These are phyloP conservation scores for Trichodelitschia bisporula DNA, from an alignment of 495 filamentous ascomycete species.

Conservation along the genomic window DNA sequence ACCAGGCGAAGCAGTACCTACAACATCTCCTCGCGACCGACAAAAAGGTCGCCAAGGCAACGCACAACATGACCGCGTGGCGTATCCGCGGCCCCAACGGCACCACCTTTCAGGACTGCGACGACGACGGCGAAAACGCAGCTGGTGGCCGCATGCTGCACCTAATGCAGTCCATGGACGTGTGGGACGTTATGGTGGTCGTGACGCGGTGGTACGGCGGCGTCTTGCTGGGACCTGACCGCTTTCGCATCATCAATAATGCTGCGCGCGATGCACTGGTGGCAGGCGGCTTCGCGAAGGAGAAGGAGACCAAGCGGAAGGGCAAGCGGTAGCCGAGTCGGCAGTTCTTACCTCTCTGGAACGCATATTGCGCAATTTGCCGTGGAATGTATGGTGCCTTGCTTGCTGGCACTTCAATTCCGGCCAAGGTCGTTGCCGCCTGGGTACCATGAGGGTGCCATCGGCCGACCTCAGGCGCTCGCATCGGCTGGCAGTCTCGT, in stretches of 20 bases:
- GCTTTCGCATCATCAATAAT: constrained; percentile 73
- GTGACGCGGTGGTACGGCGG: constrained; percentile 93
- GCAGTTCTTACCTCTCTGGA: too few relatives aligned
- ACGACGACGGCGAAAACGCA: constrained; percentile 93
- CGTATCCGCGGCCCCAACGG: constrained; percentile 29
- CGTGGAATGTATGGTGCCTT: too few relatives aligned
- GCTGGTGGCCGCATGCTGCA: constrained; percentile 68
- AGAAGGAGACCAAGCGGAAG: constrained; percentile 14
- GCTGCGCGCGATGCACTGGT: constrained; percentile 70
- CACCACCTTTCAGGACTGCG: constrained; percentile 60
- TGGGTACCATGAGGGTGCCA: too few relatives aligned
- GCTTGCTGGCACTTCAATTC: too few relatives aligned
- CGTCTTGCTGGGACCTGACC: constrained; percentile 57
- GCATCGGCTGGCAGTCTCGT: too few relatives aligned
- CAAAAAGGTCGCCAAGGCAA: constrained; percentile 58
- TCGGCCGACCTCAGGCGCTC: too few relatives aligned
- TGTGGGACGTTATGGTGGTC: constrained; percentile 82
- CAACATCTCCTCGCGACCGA: constrained; percentile 52
- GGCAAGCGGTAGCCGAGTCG: constrained; percentile 18
- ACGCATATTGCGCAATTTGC: too few relatives aligned
- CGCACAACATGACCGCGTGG: constrained; percentile 72
- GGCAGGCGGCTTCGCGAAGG: constrained; percentile 40
- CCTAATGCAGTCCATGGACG: constrained; percentile 82
- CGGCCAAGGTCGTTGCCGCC: too few relatives aligned
- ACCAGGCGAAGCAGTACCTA: constrained; percentile 42